A percentile compares a stretch with the other conserved stretches of the same genome.
phyloP scores from a whole-genome alignment of 2,329 filamentous ascomycete genomes.

The Rutstroemia sp. region DNA sequence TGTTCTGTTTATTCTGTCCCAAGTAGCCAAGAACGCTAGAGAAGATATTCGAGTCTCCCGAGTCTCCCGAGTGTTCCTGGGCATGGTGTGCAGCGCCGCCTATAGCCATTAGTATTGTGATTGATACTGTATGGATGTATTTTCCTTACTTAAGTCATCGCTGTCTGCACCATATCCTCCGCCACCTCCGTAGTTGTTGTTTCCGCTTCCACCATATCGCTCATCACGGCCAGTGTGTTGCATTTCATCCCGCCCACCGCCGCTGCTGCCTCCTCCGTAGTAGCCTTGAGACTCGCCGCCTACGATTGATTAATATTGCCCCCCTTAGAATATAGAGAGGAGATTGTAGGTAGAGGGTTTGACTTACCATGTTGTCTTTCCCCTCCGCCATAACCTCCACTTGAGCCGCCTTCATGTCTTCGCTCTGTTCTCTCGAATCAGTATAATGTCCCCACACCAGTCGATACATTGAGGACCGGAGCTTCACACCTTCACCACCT shows the following conservation, averaged over 20 bases:
- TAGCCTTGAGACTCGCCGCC: conserved; percentile 5
- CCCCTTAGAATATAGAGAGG: too few species aligned
- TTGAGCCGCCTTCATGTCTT: conserved; percentile 10
- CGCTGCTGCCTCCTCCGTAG: conserved; percentile 1
- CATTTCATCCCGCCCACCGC: conserved; percentile 3
- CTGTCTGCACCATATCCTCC: conserved; percentile 30
- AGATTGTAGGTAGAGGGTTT: background rate
- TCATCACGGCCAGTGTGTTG: conserved; percentile 13
- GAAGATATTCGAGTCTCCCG: conserved; percentile 46
- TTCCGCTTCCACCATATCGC: conserved; percentile 15
- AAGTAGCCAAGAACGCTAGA: conserved; percentile 47
- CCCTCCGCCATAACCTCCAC: conserved; percentile 11
- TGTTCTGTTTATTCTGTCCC: conserved; percentile 42
- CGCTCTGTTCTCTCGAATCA: background rate
- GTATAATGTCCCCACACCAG: too few species aligned
- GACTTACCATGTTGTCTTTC: background rate
- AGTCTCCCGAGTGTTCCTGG: conserved; percentile 42
- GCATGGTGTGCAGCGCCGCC: conserved; percentile 47
- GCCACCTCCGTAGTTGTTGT: conserved; percentile 21
- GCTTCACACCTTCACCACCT: background rate
- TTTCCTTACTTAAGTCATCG: conserved; percentile 38
- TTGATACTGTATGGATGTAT: too few species aligned
- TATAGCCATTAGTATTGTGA: too few species aligned
- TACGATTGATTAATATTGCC: too few species aligned
- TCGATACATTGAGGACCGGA: too few species aligned